phyloP scores from a whole-genome alignment of 768 basidiomycete genomes.

The Sporobolomyces phaffii region DNA sequence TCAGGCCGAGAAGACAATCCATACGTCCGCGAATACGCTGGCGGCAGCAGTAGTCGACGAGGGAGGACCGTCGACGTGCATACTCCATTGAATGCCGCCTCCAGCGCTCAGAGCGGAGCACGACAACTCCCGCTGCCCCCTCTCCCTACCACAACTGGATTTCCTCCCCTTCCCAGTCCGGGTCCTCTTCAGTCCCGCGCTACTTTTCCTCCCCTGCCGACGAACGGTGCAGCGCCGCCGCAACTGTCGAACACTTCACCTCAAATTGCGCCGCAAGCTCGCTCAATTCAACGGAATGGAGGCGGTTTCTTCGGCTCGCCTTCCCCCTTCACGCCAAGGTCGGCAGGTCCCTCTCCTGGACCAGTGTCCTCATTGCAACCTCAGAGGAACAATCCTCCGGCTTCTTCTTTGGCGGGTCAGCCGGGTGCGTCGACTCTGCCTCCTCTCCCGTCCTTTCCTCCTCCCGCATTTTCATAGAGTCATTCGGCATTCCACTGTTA shows the following conservation, averaged over 20 bases:
- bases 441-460: too few relatives aligned
- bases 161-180: neutral
- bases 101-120: too few relatives aligned
- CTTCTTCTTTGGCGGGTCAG: too few relatives aligned
- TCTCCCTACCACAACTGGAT: neutral
- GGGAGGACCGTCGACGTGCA: neutral
- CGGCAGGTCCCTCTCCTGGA: too few relatives aligned
- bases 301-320: neutral
- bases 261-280: conserved; percentile 6
- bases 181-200: neutral
- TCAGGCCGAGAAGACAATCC: conserved; percentile 3
- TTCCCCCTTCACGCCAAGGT: too few relatives aligned
- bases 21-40: conserved; percentile 17
- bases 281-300: conserved; percentile 1
- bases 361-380: too few relatives aligned
- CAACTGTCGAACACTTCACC: neutral
- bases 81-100: too few relatives aligned
- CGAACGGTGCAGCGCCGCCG: too few relatives aligned
- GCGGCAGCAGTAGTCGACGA: neutral
- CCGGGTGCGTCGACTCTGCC: too few relatives aligned
- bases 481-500: too few relatives aligned
- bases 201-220: neutral
- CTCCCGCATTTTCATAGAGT: too few relatives aligned
- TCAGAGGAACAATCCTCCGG: too few relatives aligned
- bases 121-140: neutral